Base-by-base conservation (phyloP, 768 basidiomycete genomes). In the Hortiboletus campestris region DNA sequence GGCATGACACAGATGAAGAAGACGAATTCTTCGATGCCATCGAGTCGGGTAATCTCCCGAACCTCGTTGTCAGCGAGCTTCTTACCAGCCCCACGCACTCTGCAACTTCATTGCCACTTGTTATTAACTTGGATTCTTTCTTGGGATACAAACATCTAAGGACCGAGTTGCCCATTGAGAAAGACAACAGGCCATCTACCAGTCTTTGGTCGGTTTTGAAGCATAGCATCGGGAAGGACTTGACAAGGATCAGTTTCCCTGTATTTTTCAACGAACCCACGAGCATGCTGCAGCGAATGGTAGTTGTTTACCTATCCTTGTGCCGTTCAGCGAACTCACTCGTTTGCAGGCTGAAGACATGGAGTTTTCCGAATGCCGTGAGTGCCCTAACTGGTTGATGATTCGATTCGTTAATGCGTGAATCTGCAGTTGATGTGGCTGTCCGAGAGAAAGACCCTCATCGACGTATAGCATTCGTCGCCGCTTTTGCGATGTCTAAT, bases 21-120 rank as follows among this genome's bases (percentile, higher is more conserved):
- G 96, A 98, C 72, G 94, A 98, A 71, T 98, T 98, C 72, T 98
- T 96, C 67, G 96, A 98, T 69, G 95, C 96, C 31, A 94, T 98
- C 64, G 95, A 98, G 67, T 72, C 84, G 16, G 88, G 88, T 45
- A 84, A 78, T 40, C 73, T 95, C 0, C 89, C 91, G 6, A 91
- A 88, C 63, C 76, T 95, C 16, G 73, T 88, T 28, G 79, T 95
- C 17, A 80, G 84, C 46, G 79, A 85, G 28, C 78, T 81, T 13
- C 78, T 92, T n/a, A 73, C 79, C 22, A 78, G 78, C 55, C 80
- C 78, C 45, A 72, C 53, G 47, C 76, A 61, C 57, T 72, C 66
- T 25, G 66, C 64, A 51, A 66, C 65, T 38, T 58, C 69, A 52
- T 49, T 78, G 51, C 72, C 77, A 43, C 59, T 72, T 56, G 57